These are phyloP conservation scores for Lentithecium fluviatile DNA, from an alignment of 495 filamentous ascomycete genomes.

Conservation along the genomic window DNA sequence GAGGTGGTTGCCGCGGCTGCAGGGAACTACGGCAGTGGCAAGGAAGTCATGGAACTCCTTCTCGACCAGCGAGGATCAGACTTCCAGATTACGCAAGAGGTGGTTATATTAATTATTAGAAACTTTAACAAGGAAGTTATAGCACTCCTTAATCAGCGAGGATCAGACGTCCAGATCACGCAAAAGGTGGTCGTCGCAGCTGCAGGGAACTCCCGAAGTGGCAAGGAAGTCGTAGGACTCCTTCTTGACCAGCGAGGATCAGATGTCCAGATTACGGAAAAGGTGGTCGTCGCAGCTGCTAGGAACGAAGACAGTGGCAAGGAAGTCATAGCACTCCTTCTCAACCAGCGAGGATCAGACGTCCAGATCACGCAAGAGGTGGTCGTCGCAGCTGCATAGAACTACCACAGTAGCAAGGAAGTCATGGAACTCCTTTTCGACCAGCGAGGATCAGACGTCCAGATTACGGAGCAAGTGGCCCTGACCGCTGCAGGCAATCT, in stretches of 20 bases:
- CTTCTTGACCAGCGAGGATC: conserved; percentile 17
- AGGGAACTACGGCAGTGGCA: neutral
- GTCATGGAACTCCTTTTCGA: conserved; percentile 22
- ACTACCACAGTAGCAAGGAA: conserved; percentile 12
- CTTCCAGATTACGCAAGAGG: too few relatives aligned
- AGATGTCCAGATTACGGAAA: conserved; percentile 15
- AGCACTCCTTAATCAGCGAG: too few relatives aligned
- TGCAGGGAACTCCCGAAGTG: conserved; percentile 7
- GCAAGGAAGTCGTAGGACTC: conserved; percentile 22
- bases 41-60: too few relatives aligned
- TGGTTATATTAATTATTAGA: too few relatives aligned
- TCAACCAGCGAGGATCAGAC: conserved; percentile 15
- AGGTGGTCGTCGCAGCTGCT: conserved; percentile 9
- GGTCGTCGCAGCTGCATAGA: conserved; percentile 15
- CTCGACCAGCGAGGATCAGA: too few relatives aligned
- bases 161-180: neutral
- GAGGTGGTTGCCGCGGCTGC: conserved; percentile 19
- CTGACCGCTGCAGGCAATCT: conserved; percentile 7
- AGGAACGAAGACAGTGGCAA: conserved; percentile 8
- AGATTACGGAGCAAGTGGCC: conserved; percentile 15
- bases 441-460: conserved; percentile 7
- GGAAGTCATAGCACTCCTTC: conserved; percentile 20
- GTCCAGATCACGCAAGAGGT: conserved; percentile 31
- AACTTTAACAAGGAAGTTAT: too few relatives aligned
- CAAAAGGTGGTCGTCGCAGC: conserved; percentile 11